These are phyloP conservation scores for Acaromyces ingoldii DNA, from an alignment of 1,284 basidiomycete species.

Conservation along the genomic window DNA sequence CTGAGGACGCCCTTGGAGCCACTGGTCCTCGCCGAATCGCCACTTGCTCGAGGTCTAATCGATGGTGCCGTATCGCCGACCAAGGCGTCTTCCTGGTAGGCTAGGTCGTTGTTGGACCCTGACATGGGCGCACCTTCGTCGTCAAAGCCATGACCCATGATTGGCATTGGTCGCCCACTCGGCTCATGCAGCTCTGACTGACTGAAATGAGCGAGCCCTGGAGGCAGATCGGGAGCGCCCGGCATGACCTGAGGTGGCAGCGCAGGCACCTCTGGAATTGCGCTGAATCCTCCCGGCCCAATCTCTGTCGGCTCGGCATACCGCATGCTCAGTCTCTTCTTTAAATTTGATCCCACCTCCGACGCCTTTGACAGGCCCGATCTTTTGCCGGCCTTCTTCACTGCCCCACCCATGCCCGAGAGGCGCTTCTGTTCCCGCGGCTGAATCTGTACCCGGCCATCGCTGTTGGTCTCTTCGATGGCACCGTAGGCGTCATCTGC, in stretches of 20 bases:
- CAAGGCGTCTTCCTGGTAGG: too few relatives aligned
- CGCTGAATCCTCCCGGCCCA: conserved; percentile 32
- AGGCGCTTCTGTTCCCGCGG: background rate
- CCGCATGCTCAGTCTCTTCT: conserved; percentile 48
- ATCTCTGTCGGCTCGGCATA: conserved; percentile 42
- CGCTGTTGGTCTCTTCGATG: background rate
- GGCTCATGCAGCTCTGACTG: conserved; percentile 13
- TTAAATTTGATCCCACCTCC: conserved; percentile 44
- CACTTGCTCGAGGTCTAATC: too few relatives aligned
- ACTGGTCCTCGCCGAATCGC: conserved; percentile 14
- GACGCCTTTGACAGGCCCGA: conserved; percentile 19
- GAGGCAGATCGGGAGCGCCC: conserved; percentile 22
- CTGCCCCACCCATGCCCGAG: conserved; percentile 1
- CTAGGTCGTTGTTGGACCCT: too few relatives aligned
- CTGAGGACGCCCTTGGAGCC: conserved; percentile 13
- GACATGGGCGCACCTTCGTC: conserved; percentile 3
- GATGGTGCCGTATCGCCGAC: too few relatives aligned
- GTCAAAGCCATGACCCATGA: conserved; percentile 20
- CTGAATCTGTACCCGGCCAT: background rate
- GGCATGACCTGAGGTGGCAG: conserved; percentile 11
- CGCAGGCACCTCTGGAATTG: conserved; percentile 11
- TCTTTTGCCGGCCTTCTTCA: conserved; percentile 25
- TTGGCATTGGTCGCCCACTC: background rate
- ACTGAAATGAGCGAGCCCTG: conserved; percentile 15
- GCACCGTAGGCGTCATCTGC: background rate